A percentile compares a stretch with the other conserved stretches of the same genome.
phyloP scores from a whole-genome alignment of 208 protist species.

The Wallacemonas sp. region DNA sequence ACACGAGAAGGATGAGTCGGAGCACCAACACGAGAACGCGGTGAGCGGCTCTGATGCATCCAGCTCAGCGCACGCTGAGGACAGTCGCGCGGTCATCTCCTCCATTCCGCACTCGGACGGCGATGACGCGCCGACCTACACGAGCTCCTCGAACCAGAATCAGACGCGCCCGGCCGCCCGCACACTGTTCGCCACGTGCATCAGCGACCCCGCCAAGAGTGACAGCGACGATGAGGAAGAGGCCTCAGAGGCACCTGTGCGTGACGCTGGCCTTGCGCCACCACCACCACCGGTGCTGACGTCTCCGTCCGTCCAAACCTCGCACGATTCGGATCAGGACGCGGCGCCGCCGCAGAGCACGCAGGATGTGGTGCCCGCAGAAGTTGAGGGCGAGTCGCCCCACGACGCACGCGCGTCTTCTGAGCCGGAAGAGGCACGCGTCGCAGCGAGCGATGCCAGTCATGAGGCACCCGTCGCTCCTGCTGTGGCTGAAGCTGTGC shows the following conservation, averaged over 20 bases:
- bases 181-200: background rate
- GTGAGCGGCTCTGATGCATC: background rate
- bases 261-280: too few species aligned
- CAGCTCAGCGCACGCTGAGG: background rate
- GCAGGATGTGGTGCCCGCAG: too few species aligned
- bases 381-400: too few species aligned
- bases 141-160: background rate
- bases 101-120: background rate
- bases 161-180: background rate
- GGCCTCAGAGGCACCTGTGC: background rate
- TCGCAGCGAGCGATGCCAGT: too few species aligned
- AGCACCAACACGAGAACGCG: background rate
- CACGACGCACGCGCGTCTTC: too few species aligned
- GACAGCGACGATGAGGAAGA: background rate
- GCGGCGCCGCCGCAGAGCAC: too few species aligned
- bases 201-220: background rate
- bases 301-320: too few species aligned
- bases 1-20: background rate
- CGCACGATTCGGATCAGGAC: too few species aligned
- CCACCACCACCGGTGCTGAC: too few species aligned
- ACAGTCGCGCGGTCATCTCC: background rate
- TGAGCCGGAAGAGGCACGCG: too few species aligned
- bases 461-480: too few species aligned
- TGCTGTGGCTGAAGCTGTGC: too few species aligned
- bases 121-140: constrained; percentile 5